Evolutionary conservation across 1,139 yeast species (phyloP), one percentile per base, ranked within the genome.

Genomic region (Nakaseomyces glabratus): DNA sequence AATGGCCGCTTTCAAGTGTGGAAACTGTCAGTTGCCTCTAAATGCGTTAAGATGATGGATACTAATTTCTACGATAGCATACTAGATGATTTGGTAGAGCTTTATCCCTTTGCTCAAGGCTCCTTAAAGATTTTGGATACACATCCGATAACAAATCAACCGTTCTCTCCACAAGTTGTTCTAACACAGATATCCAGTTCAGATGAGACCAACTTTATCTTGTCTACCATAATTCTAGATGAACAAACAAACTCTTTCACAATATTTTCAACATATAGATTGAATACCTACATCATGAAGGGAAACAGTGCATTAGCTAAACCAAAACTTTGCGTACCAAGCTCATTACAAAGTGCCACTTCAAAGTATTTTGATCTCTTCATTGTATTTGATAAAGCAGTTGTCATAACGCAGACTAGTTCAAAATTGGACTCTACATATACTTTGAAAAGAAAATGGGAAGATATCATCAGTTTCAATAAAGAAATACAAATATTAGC

Each of bases 371-470:
- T 65, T 12, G 75, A 86, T 0, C 79, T 82, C 2, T 78, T 77
- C 55, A 70, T 82, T 4, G 62, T 76, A 2, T 65, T 79, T 37
- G 72, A 72, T 6, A 69, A 73, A 37, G 70, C 82, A 0, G 66
- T 84, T 12, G 75, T 82, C 2, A 53, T 85, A 35, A 67, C 82
- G 2, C 93, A 84, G 46, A 65, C 81, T 18, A 62, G 72, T 18
- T 67, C 73, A 13, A 62, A 62, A 24, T 60, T 64, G 34, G 70
- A 71, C 46, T 66, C 69, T 43, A 48, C 50, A 22, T 57, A 51
- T 35, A 51, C 54, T 11, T 41, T 62, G 17, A 65, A 63, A 35
- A 71, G 78, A 18, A 67, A 78, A 50, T 82, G 94, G 93, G 94
- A 85, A 56, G 95, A 85, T 50, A 65, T 72, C 6, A 63, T 85